Evolutionary conservation across 2,329 filamentous ascomycete species (phyloP), one percentile per base, ranked within the genome.

Genomic region (Botryosphaeria dothidea): DNA sequence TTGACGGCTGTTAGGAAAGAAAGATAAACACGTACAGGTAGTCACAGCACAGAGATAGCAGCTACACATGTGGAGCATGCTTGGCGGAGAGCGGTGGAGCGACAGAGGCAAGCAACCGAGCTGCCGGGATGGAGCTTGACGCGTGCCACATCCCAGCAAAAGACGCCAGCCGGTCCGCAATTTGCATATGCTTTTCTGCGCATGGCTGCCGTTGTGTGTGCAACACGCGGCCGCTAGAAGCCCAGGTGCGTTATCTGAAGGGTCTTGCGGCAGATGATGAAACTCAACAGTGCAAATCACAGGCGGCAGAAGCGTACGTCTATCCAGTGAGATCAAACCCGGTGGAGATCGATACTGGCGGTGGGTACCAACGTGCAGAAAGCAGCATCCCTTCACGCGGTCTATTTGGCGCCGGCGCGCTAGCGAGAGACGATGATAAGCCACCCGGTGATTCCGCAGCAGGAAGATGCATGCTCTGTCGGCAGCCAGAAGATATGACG

Each of bases 401-500:
- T 31, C 38, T 15, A 15, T 27, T 57, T 41, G 36, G 36, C 52
- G 9, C 36, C 36, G 34, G 13, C n/a, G 25, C 41, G 56, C 41
- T 60, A 60, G 56, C 29, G n/a, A 29, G 41, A 21, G 41, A 58
- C 56, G 27, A 60, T 21, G 34, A 29, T 13, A 25, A 60, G 56
- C 56, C 56, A 46, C 41, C 56, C 41, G 41, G 38, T 60, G 27
- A 48, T 46, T 46, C 56, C 19, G 41, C 56, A 60, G 27, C 56
- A 60, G n/a, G 17, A 48, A 23, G 41, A 46, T 60, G 56, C 56
- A 60, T 46, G n/a, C 19, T 4, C 49, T 6, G 17, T 7, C 15
- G 3, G 27, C 21, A 17, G 13, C 9, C 3, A 25, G n/a, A 60
- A 23, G 21, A 25, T 17, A 34, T 60, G 56, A 60, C 56, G 56